A percentile compares a stretch with the other conserved stretches of the same genome.
phyloP scores from a whole-genome alignment of 768 basidiomycete species.

The Guyanaporus albipodus region DNA sequence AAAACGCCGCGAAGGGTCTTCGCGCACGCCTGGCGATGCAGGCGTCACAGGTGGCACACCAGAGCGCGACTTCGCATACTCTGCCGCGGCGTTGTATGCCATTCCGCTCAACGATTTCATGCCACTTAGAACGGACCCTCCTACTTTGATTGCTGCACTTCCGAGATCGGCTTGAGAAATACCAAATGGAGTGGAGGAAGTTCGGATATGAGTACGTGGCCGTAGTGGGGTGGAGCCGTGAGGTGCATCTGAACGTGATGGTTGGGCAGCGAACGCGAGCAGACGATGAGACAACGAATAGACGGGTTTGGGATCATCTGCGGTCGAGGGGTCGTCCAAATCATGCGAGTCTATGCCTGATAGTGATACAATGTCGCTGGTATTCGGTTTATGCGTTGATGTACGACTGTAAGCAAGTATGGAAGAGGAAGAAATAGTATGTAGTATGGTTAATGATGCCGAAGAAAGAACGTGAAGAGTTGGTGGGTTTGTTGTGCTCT shows the following conservation, averaged over 20 bases:
- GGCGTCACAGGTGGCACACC: constrained; percentile 3
- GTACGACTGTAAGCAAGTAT: constrained; percentile 44
- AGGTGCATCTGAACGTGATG: constrained; percentile 27
- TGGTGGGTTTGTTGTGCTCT: constrained; percentile 58
- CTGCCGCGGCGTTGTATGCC: constrained; percentile 49
- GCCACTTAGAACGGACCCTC: constrained; percentile 59
- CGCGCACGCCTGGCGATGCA: constrained; percentile 4
- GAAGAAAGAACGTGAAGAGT: constrained; percentile 56
- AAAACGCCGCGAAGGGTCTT: constrained; percentile 15
- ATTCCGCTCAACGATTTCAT: constrained; percentile 62
- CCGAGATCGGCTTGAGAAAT: constrained; percentile 49
- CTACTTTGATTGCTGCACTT: constrained; percentile 52
- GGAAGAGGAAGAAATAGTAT: constrained; percentile 44
- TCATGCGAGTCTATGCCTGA: constrained; percentile 30
- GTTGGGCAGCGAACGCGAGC: constrained; percentile 55
- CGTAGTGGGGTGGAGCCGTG: constrained; percentile 15
- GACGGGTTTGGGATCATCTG: constrained; percentile 41
- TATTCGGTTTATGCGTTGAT: constrained; percentile 32
- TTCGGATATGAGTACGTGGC: constrained; percentile 22
- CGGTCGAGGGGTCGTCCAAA: constrained; percentile 11
- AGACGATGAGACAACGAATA: constrained; percentile 60
- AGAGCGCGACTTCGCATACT: constrained; percentile 34
- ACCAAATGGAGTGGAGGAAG: constrained; percentile 28
- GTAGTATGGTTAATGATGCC: constrained; percentile 46
- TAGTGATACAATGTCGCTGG: constrained; percentile 39